Evolutionary conservation across 352 stramenopile species (phyloP).

Genomic region (Phytopythium sindhum): DNA sequence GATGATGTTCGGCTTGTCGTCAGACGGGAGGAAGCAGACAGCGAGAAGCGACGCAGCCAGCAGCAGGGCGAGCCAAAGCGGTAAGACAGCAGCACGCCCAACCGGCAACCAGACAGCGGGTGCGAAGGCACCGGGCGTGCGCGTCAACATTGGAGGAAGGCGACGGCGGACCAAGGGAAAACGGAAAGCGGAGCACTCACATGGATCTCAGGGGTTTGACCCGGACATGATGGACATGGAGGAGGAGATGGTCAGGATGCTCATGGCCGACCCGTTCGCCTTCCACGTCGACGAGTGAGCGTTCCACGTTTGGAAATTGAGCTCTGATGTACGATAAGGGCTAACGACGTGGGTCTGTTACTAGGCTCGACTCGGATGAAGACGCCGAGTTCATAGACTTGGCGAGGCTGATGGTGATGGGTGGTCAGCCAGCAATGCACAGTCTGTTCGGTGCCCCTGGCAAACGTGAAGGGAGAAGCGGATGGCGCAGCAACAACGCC

Average conservation of each 20-base stretch:
- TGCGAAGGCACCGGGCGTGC: constrained; percentile 12
- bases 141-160: constrained; percentile 16
- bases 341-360: not conserved
- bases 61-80: not conserved
- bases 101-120: constrained; percentile 2
- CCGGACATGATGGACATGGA: constrained; percentile 9
- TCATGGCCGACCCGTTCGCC: constrained; percentile 13
- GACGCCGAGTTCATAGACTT: constrained; percentile 38
- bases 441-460: not conserved
- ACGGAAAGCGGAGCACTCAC: not conserved
- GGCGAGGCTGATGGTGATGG: constrained; percentile 33
- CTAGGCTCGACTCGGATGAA: constrained; percentile 27
- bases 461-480: not conserved
- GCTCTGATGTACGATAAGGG: not conserved
- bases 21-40: too few relatives aligned
- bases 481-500: constrained; percentile 2
- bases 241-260: constrained; percentile 21
- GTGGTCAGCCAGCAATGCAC: constrained; percentile 14
- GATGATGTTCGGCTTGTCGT: constrained; percentile 49
- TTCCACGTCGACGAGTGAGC: constrained; percentile 2
- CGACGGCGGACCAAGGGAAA: not conserved
- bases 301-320: not conserved
- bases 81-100: not conserved
- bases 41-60: constrained; percentile 5
- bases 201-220: not conserved